Percentiles rank a stretch among this genome's conserved stretches.
Conservation (phyloP, 345 rosid genomes). For the Carallia pectinifolia region DNA sequence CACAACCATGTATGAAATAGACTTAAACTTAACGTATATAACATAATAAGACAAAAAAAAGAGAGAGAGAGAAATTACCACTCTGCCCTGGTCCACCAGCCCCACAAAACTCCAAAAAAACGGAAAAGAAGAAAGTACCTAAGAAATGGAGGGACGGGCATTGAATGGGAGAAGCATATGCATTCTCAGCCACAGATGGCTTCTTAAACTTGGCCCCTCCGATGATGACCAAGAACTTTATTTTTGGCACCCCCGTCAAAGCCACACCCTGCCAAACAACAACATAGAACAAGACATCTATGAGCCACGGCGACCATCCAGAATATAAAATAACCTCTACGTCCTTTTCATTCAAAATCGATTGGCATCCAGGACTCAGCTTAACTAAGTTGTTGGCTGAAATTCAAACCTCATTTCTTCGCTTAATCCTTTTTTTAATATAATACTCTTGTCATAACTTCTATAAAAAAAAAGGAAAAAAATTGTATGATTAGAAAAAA, state of each 20-base stretch:
- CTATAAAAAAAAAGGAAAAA: too few species aligned
- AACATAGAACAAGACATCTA: background rate
- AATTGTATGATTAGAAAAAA: too few species aligned
- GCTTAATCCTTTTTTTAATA: too few species aligned
- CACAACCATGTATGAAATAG: too few species aligned
- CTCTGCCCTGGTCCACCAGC: too few species aligned
- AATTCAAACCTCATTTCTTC: too few species aligned
- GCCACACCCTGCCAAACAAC: constrained; percentile 57
- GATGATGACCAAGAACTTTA: constrained; percentile 60
- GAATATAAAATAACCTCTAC: background rate
- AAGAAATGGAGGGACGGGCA: constrained; percentile 72
- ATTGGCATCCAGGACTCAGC: background rate
- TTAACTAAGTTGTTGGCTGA: too few species aligned
- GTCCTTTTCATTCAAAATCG: background rate
- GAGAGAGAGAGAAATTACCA: too few species aligned
- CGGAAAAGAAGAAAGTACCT: constrained; percentile 31
- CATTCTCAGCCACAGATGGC: constrained; percentile 47
- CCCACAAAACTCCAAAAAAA: background rate
- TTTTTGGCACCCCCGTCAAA: constrained; percentile 63
- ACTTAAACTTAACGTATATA: too few species aligned
- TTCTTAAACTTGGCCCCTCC: constrained; percentile 72
- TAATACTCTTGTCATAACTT: too few species aligned
- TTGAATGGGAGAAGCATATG: constrained; percentile 55
- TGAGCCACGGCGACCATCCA: background rate
- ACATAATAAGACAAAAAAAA: too few species aligned